Evolutionary conservation across 805 yeast species (phyloP).

Genomic region (Pichia occidentalis): DNA sequence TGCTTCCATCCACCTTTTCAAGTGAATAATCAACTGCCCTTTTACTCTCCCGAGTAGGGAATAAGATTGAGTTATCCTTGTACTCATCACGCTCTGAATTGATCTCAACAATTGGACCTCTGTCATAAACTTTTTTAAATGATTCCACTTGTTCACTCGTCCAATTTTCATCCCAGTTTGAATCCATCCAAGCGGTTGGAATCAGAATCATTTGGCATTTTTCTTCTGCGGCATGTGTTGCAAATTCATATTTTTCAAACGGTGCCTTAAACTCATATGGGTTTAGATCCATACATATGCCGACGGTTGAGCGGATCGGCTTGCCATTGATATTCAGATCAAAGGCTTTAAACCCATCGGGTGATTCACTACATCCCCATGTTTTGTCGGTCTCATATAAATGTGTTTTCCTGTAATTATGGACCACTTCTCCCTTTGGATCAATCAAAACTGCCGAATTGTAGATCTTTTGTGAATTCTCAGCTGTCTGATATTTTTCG

Average conservation of each 20-base stretch:
- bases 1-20: conserved; percentile 20
- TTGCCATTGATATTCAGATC: conserved; percentile 32
- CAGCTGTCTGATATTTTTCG: conserved; percentile 34
- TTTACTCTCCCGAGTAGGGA: neutral
- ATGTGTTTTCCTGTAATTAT: conserved; percentile 70
- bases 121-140: conserved; percentile 17
- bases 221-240: conserved; percentile 42
- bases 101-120: conserved; percentile 16
- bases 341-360: conserved; percentile 50
- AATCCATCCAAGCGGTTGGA: conserved; percentile 83
- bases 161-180: conserved; percentile 33
- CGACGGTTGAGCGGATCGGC: conserved; percentile 47
- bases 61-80: conserved; percentile 7
- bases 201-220: conserved; percentile 53
- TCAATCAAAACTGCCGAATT: conserved; percentile 67
- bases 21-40: conserved; percentile 11
- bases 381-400: conserved; percentile 70
- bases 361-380: conserved; percentile 76
- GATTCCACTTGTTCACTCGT: conserved; percentile 15
- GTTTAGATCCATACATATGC: conserved; percentile 92
- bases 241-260: conserved; percentile 66
- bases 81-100: conserved; percentile 11
- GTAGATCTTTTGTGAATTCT: conserved; percentile 33
- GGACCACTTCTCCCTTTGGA: conserved; percentile 50
- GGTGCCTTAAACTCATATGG: conserved; percentile 83